Evolutionary conservation across 2,329 filamentous ascomycete species (phyloP).

Genomic region (Davidsoniella australis): DNA sequence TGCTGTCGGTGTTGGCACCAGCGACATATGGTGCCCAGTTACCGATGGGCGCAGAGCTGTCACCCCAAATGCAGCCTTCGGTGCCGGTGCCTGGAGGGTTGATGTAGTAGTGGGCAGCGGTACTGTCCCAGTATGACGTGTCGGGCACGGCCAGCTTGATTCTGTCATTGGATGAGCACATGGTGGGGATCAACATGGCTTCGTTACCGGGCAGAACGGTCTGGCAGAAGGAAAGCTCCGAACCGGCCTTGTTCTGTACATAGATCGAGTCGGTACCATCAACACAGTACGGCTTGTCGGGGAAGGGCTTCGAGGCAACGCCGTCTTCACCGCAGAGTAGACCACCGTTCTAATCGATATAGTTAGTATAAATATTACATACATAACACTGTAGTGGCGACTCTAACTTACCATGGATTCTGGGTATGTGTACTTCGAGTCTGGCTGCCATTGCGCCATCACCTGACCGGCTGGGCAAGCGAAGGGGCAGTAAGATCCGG

Average conservation of each 20-base stretch:
- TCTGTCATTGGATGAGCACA: conserved; percentile 36
- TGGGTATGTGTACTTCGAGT: conserved; percentile 51
- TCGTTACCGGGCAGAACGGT: conserved; percentile 66
- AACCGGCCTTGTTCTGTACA: conserved; percentile 48
- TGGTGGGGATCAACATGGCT: conserved; percentile 68
- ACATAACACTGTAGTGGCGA: not conserved
- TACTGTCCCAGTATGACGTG: conserved; percentile 51
- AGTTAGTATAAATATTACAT: conserved; percentile 1
- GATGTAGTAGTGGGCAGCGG: conserved; percentile 66
- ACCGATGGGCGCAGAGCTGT: conserved; percentile 41
- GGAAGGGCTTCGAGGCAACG: conserved; percentile 51
- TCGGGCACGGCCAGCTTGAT: conserved; percentile 48
- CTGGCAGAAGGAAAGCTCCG: conserved; percentile 55
- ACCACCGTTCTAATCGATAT: conserved; percentile 44
- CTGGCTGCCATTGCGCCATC: conserved; percentile 62
- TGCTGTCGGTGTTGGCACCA: conserved; percentile 51
- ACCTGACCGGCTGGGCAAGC: conserved; percentile 61
- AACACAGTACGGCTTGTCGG: conserved; percentile 49
- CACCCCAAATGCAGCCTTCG: conserved; percentile 58
- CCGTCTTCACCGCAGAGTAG: conserved; percentile 54
- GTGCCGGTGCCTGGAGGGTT: conserved; percentile 52
- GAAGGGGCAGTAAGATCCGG: conserved; percentile 56
- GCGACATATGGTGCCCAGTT: conserved; percentile 68
- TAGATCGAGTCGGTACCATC: conserved; percentile 47
- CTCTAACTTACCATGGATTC: conserved; percentile 47